Evolutionary conservation across 2,329 filamentous ascomycete species (phyloP).

Genomic region (Neonectria coccinea): DNA sequence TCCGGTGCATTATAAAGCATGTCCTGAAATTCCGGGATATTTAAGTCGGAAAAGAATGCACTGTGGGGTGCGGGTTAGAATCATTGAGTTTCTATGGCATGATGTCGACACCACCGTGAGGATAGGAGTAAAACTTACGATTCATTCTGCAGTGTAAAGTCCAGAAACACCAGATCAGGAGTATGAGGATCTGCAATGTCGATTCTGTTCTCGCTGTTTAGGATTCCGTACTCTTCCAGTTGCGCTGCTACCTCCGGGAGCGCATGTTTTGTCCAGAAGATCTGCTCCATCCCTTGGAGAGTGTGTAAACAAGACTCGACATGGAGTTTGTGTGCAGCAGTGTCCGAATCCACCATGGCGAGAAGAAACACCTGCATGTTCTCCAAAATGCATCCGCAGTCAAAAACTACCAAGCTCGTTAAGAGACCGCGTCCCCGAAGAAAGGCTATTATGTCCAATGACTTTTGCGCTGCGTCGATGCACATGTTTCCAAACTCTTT

Average conservation of each 20-base stretch:
- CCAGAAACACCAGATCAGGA: slow-evolving; percentile 13
- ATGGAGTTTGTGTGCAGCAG: slow-evolving; percentile 3
- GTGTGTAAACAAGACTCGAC: slow-evolving; percentile 17
- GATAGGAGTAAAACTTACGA: slow-evolving; percentile 5
- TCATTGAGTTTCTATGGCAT: not conserved
- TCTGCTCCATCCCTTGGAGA: slow-evolving; percentile 25
- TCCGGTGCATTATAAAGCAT: not conserved
- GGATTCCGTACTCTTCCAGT: slow-evolving; percentile 21
- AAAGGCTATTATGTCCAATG: slow-evolving; percentile 17
- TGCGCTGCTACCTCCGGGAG: slow-evolving; percentile 24
- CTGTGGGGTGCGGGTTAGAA: not conserved
- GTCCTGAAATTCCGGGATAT: slow-evolving; percentile 23
- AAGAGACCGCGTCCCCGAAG: slow-evolving; percentile 6
- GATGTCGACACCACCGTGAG: not conserved
- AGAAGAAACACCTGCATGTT: slow-evolving; percentile 29
- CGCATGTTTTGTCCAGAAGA: slow-evolving; percentile 25
- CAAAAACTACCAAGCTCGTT: slow-evolving; percentile 16
- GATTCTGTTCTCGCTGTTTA: slow-evolving; percentile 13
- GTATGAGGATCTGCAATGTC: not conserved
- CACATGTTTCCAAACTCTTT: slow-evolving; percentile 15
- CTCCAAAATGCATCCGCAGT: slow-evolving; percentile 22
- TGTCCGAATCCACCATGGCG: not conserved
- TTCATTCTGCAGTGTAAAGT: slow-evolving; percentile 18
- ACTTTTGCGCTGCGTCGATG: slow-evolving; percentile 19
- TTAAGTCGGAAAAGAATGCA: slow-evolving; percentile 14